These are phyloP conservation scores for Effrenium voratum DNA, from an alignment of 73 alveolate genomes.

Conservation along the genomic window DNA sequence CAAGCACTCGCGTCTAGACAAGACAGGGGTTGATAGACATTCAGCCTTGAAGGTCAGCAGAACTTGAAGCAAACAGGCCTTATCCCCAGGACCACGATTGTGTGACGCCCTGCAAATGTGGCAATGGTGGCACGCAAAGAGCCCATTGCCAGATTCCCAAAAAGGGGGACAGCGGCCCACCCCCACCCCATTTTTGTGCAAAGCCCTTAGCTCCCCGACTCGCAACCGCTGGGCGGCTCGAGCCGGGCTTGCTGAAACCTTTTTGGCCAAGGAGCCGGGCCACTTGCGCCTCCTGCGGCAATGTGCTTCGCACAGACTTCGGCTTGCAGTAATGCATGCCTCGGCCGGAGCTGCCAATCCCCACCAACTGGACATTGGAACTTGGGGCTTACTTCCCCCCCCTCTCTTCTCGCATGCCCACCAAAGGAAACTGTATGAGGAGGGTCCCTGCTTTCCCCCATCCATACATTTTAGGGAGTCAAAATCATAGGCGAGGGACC, in stretches of 20 bases:
- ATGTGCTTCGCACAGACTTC: conserved; percentile 16
- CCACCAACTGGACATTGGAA: neutral
- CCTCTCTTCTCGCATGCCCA: too few species aligned
- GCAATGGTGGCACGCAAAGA: neutral
- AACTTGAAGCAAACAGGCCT: neutral
- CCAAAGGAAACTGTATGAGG: too few species aligned
- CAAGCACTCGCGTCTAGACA: neutral
- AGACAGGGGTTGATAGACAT: too few species aligned
- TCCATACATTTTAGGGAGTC: too few species aligned
- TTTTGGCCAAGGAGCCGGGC: conserved; percentile 29
- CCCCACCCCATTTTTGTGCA: neutral
- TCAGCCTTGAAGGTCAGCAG: too few species aligned
- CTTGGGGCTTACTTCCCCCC: too few species aligned
- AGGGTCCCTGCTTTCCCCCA: too few species aligned
- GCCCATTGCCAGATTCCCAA: neutral
- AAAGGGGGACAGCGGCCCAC: neutral
- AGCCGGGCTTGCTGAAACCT: too few species aligned
- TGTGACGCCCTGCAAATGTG: neutral
- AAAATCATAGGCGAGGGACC: too few species aligned
- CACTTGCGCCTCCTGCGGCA: conserved; percentile 73
- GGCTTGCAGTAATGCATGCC: conserved; percentile 93
- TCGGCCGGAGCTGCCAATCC: neutral
- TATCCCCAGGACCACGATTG: neutral
- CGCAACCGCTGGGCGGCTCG: neutral
- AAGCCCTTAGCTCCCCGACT: neutral